These are phyloP conservation scores for Tetrastigma voinierianum DNA, from an alignment of 164 flowering plant species.

Conservation along the genomic window DNA sequence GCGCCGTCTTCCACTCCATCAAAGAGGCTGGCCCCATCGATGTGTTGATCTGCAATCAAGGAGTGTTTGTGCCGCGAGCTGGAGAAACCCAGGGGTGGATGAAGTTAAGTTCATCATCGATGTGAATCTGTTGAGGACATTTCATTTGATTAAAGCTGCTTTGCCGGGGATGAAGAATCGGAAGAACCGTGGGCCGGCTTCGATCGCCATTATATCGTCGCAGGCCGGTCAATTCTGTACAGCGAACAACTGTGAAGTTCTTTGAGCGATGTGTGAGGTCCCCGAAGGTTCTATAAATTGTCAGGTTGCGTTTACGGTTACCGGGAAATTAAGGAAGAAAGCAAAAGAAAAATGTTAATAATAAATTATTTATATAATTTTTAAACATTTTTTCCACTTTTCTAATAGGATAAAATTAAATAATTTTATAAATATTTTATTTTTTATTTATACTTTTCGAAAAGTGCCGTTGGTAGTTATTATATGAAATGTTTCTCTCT, in stretches of 20 bases:
- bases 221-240: constrained; percentile 84
- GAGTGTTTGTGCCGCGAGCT: constrained; percentile 65
- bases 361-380: too few relatives aligned
- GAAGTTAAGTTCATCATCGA: constrained; percentile 77
- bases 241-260: not conserved
- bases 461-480: too few relatives aligned
- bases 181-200: constrained; percentile 52
- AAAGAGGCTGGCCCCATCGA: constrained; percentile 68
- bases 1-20: constrained; percentile 46
- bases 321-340: too few relatives aligned
- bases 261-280: not conserved
- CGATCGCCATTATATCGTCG: constrained; percentile 84
- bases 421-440: too few relatives aligned
- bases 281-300: too few relatives aligned
- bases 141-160: constrained; percentile 81
- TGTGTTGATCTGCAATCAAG: constrained; percentile 75
- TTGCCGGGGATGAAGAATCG: constrained; percentile 73
- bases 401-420: too few relatives aligned
- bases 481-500: too few relatives aligned
- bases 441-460: too few relatives aligned
- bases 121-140: constrained; percentile 75
- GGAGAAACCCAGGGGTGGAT: constrained; percentile 61
- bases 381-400: too few relatives aligned
- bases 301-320: too few relatives aligned
- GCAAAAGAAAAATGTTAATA: too few relatives aligned